Percentiles rank a stretch among this genome's conserved stretches.
Conservation (phyloP, 768 basidiomycete genomes). For the Xerocomellus chrysenteron region DNA sequence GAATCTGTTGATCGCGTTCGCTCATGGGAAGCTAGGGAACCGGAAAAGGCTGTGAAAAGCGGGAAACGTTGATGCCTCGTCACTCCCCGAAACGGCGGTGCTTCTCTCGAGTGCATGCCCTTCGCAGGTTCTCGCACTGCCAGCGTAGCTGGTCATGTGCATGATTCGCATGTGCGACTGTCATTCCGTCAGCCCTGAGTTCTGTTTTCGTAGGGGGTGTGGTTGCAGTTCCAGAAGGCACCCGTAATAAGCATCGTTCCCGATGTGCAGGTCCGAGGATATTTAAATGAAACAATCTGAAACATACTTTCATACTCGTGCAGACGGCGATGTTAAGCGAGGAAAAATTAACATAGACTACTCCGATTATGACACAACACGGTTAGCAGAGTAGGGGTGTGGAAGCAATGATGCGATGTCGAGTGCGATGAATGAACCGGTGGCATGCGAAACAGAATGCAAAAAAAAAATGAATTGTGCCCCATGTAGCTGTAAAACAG, state of each 20-base stretch:
- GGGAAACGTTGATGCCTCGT: conserved; percentile 19
- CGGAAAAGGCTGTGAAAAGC: conserved; percentile 15
- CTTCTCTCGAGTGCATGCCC: background rate
- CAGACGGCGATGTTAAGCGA: conserved; percentile 9
- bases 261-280: background rate
- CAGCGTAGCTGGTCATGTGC: background rate
- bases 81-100: conserved; percentile 3
- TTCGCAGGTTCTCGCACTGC: background rate
- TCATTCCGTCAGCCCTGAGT: background rate
- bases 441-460: conserved; percentile 27
- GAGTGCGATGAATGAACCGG: conserved; percentile 13
- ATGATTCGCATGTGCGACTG: background rate
- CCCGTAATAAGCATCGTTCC: background rate
- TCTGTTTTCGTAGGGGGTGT: background rate
- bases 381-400: conserved; percentile 5
- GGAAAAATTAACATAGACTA: conserved; percentile 18
- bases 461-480: conserved; percentile 17
- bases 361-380: conserved; percentile 7
- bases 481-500: conserved; percentile 14
- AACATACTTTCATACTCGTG: conserved; percentile 23
- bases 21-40: conserved; percentile 18
- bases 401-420: conserved; percentile 20
- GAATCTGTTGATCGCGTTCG: background rate
- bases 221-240: background rate
- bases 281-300: conserved; percentile 2